Conservation (phyloP, 2,329 filamentous ascomycete species). For the Neocucurbitaria cava region DNA sequence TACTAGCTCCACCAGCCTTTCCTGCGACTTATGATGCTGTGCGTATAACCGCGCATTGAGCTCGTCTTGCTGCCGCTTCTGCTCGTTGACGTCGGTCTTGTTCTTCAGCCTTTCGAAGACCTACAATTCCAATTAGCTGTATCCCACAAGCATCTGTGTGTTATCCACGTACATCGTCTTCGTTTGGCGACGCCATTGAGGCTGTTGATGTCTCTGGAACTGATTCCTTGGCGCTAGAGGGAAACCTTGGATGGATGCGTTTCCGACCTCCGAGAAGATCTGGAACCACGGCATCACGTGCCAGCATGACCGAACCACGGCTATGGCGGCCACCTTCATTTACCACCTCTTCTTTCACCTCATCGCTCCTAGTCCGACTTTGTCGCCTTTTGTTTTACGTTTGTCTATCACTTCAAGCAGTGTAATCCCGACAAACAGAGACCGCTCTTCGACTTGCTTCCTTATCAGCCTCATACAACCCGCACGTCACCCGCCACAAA, state of each 20-base stretch:
- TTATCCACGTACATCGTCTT: slow-evolving; percentile 54
- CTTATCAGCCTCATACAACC: slow-evolving; percentile 2
- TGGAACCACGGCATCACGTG: slow-evolving; percentile 25
- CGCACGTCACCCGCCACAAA: not conserved
- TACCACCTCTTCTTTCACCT: slow-evolving; percentile 1
- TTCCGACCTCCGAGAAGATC: not conserved
- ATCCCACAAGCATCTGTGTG: not conserved
- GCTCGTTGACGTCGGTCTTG: slow-evolving; percentile 64
- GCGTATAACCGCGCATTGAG: slow-evolving; percentile 65
- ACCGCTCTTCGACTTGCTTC: slow-evolving; percentile 1
- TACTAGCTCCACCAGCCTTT: slow-evolving; percentile 71
- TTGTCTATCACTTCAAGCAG: not conserved
- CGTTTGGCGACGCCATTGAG: slow-evolving; percentile 52
- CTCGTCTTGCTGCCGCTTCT: slow-evolving; percentile 66
- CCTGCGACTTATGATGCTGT: slow-evolving; percentile 68
- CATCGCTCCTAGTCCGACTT: not conserved
- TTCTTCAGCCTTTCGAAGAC: slow-evolving; percentile 67
- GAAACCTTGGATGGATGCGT: slow-evolving; percentile 20
- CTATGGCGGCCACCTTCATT: not conserved
- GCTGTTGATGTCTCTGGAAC: slow-evolving; percentile 38
- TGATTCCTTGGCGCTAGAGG: slow-evolving; percentile 32
- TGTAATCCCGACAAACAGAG: not conserved
- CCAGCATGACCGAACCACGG: slow-evolving; percentile 5
- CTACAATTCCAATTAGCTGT: slow-evolving; percentile 46
- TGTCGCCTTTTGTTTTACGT: not conserved